These are phyloP conservation scores for Wickerhamomyces chaumierensis DNA, from an alignment of 805 yeast species.

Conservation along the genomic window DNA sequence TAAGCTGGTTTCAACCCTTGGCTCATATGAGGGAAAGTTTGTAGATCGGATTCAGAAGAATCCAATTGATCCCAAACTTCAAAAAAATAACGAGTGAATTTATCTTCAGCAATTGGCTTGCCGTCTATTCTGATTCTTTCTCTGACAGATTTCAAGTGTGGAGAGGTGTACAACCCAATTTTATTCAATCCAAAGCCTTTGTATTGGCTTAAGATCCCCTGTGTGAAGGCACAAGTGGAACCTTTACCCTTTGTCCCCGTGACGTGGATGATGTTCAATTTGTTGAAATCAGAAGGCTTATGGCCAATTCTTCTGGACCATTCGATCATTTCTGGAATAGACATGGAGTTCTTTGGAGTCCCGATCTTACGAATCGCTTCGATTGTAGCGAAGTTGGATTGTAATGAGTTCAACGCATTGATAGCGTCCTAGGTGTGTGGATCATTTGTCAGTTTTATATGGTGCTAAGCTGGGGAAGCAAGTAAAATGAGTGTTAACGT, in stretches of 20 bases:
- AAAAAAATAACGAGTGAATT: conserved; percentile 82
- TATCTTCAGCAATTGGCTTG: conserved; percentile 65
- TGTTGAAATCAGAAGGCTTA: conserved; percentile 53
- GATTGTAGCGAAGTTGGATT: conserved; percentile 82
- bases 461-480: background rate
- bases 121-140: conserved; percentile 89
- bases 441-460: background rate
- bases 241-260: conserved; percentile 99
- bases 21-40: conserved; percentile 62
- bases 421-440: conserved; percentile 51
- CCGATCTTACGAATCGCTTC: conserved; percentile 74
- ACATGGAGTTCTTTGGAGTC: conserved; percentile 43
- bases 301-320: conserved; percentile 69
- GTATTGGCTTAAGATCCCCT: conserved; percentile 67
- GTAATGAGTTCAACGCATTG: conserved; percentile 71
- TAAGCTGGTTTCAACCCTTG: conserved; percentile 78
- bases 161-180: conserved; percentile 91
- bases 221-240: conserved; percentile 90
- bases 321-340: conserved; percentile 78
- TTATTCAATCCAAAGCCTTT: conserved; percentile 28
- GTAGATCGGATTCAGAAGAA: conserved; percentile 39
- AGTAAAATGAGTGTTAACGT: background rate
- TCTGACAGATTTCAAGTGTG: conserved; percentile 86
- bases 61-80: conserved; percentile 86
- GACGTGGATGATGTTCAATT: conserved; percentile 73